Evolutionary conservation across 1,284 basidiomycete genomes (phyloP).

Genomic region (Phenoliferia sp.): DNA sequence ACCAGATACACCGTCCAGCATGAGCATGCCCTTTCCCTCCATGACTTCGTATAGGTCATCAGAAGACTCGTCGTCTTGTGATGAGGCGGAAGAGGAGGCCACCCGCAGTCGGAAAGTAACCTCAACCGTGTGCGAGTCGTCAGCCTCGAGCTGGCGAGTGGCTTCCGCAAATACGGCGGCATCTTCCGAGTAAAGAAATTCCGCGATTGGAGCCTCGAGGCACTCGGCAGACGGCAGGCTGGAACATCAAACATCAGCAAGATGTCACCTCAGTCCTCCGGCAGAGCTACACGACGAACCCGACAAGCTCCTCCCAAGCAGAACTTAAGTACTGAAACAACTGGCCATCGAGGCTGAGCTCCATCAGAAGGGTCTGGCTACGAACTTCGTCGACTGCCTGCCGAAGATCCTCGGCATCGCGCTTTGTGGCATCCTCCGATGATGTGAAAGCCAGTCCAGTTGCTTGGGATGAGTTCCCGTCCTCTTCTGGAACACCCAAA

Average conservation of each 20-base stretch:
- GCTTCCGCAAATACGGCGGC: slow-evolving; percentile 82
- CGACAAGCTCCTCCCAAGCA: slow-evolving; percentile 85
- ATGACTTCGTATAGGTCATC: slow-evolving; percentile 49
- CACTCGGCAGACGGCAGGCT: slow-evolving; percentile 82
- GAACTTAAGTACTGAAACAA: slow-evolving; percentile 85
- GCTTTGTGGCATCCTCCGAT: slow-evolving; percentile 5
- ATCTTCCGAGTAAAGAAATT: slow-evolving; percentile 76
- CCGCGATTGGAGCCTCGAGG: slow-evolving; percentile 73
- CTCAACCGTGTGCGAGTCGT: slow-evolving; percentile 92
- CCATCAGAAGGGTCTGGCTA: slow-evolving; percentile 91
- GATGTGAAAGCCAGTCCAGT: background rate
- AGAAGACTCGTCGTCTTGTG: slow-evolving; percentile 38
- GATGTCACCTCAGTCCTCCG: too few relatives aligned
- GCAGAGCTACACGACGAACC: slow-evolving; percentile 56
- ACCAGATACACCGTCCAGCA: slow-evolving; percentile 73
- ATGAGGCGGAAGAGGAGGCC: slow-evolving; percentile 46
- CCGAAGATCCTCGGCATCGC: slow-evolving; percentile 71
- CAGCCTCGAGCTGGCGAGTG: slow-evolving; percentile 74
- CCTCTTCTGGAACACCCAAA: slow-evolving; percentile 7
- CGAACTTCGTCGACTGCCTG: slow-evolving; percentile 87
- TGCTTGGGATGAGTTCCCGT: background rate
- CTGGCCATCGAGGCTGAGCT: slow-evolving; percentile 88
- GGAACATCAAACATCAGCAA: slow-evolving; percentile 9
- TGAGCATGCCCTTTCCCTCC: slow-evolving; percentile 98
- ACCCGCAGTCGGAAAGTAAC: slow-evolving; percentile 81